A percentile compares a stretch with the other conserved stretches of the same genome.
Evolutionary conservation across 768 basidiomycete species (phyloP).

Genomic region (Pulveroboletus sp.): DNA sequence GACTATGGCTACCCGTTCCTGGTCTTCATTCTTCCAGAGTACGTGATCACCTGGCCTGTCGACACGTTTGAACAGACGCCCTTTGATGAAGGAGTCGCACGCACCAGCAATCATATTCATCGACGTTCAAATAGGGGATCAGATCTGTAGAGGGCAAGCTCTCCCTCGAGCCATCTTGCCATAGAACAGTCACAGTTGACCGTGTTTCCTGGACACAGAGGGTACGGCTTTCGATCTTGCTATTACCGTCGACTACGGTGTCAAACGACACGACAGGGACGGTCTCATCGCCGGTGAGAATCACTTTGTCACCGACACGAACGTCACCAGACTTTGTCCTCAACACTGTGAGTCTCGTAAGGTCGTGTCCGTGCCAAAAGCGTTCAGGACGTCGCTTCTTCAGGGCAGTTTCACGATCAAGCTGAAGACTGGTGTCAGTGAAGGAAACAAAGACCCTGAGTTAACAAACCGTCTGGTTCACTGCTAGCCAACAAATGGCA

Average conservation of each 20-base stretch:
- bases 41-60: slow-evolving; percentile 89
- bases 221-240: slow-evolving; percentile 49
- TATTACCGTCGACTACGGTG: slow-evolving; percentile 41
- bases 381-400: slow-evolving; percentile 60
- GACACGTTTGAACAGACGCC: slow-evolving; percentile 7
- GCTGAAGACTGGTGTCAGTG: slow-evolving; percentile 37
- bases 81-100: slow-evolving; percentile 20
- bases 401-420: slow-evolving; percentile 54
- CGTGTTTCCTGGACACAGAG: slow-evolving; percentile 66
- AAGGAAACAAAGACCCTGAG: background rate
- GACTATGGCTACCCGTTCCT: slow-evolving; percentile 63
- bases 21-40: slow-evolving; percentile 74
- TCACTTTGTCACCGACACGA: slow-evolving; percentile 70
- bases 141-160: slow-evolving; percentile 56
- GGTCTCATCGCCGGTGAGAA: slow-evolving; percentile 46
- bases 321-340: slow-evolving; percentile 61
- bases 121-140: slow-evolving; percentile 80
- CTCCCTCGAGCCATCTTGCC: slow-evolving; percentile 83
- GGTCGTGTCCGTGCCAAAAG: slow-evolving; percentile 69
- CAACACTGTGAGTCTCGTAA: slow-evolving; percentile 61
- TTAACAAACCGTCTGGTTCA: slow-evolving; percentile 73
- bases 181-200: slow-evolving; percentile 69
- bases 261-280: slow-evolving; percentile 62
- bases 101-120: slow-evolving; percentile 90
- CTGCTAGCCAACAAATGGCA: slow-evolving; percentile 80